Percentiles rank a stretch among this genome's conserved stretches.
phyloP scores from a whole-genome alignment of 306 rosid genomes.

The Fragaria vesca region DNA sequence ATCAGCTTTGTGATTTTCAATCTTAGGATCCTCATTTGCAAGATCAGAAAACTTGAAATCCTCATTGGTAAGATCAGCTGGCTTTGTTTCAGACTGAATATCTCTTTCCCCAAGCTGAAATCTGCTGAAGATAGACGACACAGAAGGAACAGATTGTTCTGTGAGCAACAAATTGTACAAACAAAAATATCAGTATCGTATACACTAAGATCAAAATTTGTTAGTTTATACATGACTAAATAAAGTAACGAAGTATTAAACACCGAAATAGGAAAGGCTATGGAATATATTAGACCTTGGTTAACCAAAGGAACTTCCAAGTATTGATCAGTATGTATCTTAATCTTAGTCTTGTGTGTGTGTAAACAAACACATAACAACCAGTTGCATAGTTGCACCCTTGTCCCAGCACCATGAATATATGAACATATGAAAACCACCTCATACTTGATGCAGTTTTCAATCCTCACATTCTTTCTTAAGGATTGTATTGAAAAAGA shows the following conservation, averaged over 20 bases:
- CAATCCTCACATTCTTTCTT: neutral
- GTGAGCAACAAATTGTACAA: constrained; percentile 24
- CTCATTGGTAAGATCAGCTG: constrained; percentile 24
- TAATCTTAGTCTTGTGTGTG: neutral
- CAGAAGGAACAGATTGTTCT: constrained; percentile 45
- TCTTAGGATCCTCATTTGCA: constrained; percentile 32
- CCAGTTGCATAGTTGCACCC: neutral
- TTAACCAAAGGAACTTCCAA: neutral
- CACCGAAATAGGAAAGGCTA: neutral
- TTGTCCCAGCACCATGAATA: neutral
- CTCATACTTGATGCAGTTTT: neutral
- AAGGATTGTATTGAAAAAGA: neutral
- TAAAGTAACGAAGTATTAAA: neutral
- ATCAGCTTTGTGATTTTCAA: constrained; percentile 29
- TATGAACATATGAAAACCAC: neutral
- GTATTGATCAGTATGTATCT: neutral
- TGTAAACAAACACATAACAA: neutral
- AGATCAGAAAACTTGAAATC: no score
- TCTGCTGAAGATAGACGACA: constrained; percentile 32
- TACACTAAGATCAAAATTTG: neutral
- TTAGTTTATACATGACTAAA: neutral
- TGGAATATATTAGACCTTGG: neutral
- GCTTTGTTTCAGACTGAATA: constrained; percentile 35
- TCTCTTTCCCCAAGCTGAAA: constrained; percentile 37
- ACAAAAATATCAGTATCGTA: neutral